phyloP scores from a whole-genome alignment of 108 stramenopile genomes.

The Pseudonitzschia multiseries region DNA sequence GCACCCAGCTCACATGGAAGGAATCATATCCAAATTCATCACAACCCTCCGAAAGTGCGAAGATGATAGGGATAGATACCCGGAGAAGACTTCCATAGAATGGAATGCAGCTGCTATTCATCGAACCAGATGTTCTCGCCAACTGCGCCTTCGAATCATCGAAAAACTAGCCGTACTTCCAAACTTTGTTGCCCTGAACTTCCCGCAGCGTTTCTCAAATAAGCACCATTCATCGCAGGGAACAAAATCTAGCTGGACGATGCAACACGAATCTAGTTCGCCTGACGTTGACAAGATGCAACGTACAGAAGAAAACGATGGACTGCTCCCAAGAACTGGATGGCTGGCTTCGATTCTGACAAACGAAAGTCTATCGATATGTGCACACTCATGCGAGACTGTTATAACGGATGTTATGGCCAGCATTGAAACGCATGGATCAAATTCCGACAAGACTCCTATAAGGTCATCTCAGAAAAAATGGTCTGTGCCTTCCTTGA shows the following conservation, averaged over 20 bases:
- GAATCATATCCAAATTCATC: conserved; percentile 56
- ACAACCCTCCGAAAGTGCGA: conserved; percentile 61
- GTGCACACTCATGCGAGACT: conserved; percentile 63
- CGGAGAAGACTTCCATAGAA: conserved; percentile 8
- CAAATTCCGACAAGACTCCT: neutral
- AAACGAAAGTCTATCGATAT: conserved; percentile 71
- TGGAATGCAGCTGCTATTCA: conserved; percentile 41
- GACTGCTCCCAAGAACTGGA: conserved; percentile 53
- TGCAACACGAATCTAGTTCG: conserved; percentile 20
- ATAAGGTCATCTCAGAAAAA: conserved; percentile 22
- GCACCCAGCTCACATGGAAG: conserved; percentile 69
- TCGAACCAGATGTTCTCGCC: conserved; percentile 56
- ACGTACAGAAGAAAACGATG: conserved; percentile 20
- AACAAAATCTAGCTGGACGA: conserved; percentile 29
- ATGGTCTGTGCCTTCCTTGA: conserved; percentile 34
- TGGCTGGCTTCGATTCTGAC: conserved; percentile 78
- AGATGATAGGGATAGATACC: conserved; percentile 7
- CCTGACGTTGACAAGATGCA: neutral
- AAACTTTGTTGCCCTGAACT: conserved; percentile 72
- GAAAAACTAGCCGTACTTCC: conserved; percentile 72
- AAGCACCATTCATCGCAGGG: neutral
- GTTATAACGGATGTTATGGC: conserved; percentile 70
- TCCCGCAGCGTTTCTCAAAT: conserved; percentile 51
- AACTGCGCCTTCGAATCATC: conserved; percentile 67
- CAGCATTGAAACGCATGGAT: conserved; percentile 38